These are phyloP conservation scores for Salvia rosmarinus DNA, from an alignment of 257 asterid species.

Conservation along the genomic window DNA sequence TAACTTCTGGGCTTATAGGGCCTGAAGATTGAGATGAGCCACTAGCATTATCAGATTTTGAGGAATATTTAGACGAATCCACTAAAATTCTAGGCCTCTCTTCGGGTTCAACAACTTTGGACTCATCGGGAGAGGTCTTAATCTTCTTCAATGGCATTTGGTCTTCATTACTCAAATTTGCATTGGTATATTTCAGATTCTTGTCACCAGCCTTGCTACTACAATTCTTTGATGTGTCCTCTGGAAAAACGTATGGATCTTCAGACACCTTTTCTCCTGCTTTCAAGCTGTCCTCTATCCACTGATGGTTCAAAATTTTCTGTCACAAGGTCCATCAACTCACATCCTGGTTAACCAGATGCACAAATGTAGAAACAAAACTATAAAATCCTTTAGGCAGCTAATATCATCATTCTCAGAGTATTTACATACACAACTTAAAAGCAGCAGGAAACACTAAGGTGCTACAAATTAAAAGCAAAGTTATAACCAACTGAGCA, in stretches of 20 bases:
- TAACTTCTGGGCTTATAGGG: slow-evolving; percentile 58
- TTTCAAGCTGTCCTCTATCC: slow-evolving; percentile 88
- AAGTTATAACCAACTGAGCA: slow-evolving; percentile 18
- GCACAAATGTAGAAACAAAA: slow-evolving; percentile 17
- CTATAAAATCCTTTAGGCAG: background rate
- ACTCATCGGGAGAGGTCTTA: slow-evolving; percentile 49
- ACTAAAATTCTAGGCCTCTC: slow-evolving; percentile 30
- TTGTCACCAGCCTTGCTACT: slow-evolving; percentile 31
- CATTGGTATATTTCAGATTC: slow-evolving; percentile 37
- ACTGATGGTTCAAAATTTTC: slow-evolving; percentile 73
- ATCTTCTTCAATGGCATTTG: slow-evolving; percentile 49
- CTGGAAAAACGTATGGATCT: slow-evolving; percentile 57
- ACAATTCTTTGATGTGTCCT: slow-evolving; percentile 36
- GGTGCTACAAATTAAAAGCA: slow-evolving; percentile 4
- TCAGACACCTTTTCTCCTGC: slow-evolving; percentile 69
- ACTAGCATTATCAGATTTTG: slow-evolving; percentile 40
- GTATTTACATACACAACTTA: slow-evolving; percentile 1
- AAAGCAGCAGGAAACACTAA: slow-evolving; percentile 16
- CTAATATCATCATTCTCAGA: background rate
- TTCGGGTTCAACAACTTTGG: slow-evolving; percentile 38
- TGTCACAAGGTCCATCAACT: slow-evolving; percentile 39
- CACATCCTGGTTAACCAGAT: slow-evolving; percentile 20
- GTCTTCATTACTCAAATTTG: slow-evolving; percentile 37
- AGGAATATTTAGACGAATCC: slow-evolving; percentile 31
- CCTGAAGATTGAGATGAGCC: slow-evolving; percentile 45